phyloP scores from a whole-genome alignment of 1,284 basidiomycete genomes.

The Pyrrhoderma lamaoense region DNA sequence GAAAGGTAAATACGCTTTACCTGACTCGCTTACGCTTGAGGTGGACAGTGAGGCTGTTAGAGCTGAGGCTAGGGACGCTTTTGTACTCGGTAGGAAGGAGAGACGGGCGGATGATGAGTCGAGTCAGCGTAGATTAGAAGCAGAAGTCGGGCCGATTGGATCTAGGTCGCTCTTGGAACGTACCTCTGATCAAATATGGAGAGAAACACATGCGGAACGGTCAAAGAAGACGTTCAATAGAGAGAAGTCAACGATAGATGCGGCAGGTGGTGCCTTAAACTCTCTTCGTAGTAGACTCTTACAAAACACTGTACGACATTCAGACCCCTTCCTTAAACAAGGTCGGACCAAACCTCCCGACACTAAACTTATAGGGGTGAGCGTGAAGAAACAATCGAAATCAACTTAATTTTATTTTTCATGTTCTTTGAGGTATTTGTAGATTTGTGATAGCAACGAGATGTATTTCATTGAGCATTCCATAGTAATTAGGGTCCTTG shows the following conservation, averaged over 20 bases:
- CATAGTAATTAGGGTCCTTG: neutral
- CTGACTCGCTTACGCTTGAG: constrained; percentile 50
- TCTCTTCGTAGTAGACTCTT: constrained; percentile 13
- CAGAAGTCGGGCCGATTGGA: constrained; percentile 21
- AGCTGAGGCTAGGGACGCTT: constrained; percentile 54
- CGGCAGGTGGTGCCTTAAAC: constrained; percentile 4
- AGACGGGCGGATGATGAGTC: constrained; percentile 33
- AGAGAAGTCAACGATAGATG: constrained; percentile 1
- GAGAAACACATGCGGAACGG: neutral
- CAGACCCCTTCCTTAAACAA: constrained; percentile 17
- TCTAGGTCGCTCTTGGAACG: neutral
- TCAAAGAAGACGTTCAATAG: neutral
- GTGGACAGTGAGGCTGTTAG: constrained; percentile 50
- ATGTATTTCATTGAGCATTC: neutral
- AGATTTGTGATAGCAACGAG: too few species aligned
- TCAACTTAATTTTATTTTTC: neutral
- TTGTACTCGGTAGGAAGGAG: constrained; percentile 44
- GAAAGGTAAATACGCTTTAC: constrained; percentile 68
- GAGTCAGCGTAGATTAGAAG: constrained; percentile 42
- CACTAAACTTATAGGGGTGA: constrained; percentile 12
- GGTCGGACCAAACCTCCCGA: constrained; percentile 11
- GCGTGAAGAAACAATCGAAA: constrained; percentile 7
- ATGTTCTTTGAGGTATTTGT: too few species aligned
- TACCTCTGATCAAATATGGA: neutral
- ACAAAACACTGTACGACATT: constrained; percentile 11